Conservation (phyloP, 2,329 filamentous ascomycete genomes). For the Ascochyta clinopodiicola region DNA sequence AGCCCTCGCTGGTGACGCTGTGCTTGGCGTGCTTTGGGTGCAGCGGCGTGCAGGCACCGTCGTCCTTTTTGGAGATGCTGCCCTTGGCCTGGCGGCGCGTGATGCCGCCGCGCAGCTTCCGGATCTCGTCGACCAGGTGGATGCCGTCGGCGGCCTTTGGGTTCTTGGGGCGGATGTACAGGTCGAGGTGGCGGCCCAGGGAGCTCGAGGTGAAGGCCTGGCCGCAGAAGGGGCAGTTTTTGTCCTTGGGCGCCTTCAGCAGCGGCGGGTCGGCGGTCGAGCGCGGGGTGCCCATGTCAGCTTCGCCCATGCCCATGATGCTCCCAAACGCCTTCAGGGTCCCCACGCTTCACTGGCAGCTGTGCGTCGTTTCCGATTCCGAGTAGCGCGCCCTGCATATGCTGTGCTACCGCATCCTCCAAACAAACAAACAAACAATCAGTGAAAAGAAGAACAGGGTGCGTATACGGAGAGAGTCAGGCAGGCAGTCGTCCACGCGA, state of each 20-base stretch:
- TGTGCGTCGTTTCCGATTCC: constrained; percentile 8
- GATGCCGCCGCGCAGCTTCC: constrained; percentile 80
- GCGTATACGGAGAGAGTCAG: background rate
- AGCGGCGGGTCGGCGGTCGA: constrained; percentile 21
- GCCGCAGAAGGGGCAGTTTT: constrained; percentile 84
- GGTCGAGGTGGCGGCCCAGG: constrained; percentile 88
- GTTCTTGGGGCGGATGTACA: constrained; percentile 93
- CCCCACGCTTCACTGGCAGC: constrained; percentile 22
- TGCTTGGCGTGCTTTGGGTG: constrained; percentile 21
- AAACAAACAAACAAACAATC: no score
- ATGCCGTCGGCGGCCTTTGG: constrained; percentile 85
- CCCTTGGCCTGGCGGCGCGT: constrained; percentile 82
- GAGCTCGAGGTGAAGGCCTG: constrained; percentile 88
- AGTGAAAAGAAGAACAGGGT: background rate
- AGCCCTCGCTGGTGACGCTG: constrained; percentile 35
- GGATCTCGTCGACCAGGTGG: constrained; percentile 89
- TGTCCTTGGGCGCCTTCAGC: constrained; percentile 74
- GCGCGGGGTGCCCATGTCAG: constrained; percentile 34
- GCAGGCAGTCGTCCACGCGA: constrained; percentile 11
- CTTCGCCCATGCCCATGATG: constrained; percentile 40
- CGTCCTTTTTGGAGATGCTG: constrained; percentile 65
- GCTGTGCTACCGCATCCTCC: constrained; percentile 39
- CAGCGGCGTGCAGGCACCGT: constrained; percentile 43
- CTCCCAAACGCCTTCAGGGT: constrained; percentile 18
- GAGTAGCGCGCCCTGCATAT: constrained; percentile 17